Percentiles rank a stretch among this genome's conserved stretches.
phyloP scores from a whole-genome alignment of 441 rosid species.

The Arabidopsis lyrata region DNA sequence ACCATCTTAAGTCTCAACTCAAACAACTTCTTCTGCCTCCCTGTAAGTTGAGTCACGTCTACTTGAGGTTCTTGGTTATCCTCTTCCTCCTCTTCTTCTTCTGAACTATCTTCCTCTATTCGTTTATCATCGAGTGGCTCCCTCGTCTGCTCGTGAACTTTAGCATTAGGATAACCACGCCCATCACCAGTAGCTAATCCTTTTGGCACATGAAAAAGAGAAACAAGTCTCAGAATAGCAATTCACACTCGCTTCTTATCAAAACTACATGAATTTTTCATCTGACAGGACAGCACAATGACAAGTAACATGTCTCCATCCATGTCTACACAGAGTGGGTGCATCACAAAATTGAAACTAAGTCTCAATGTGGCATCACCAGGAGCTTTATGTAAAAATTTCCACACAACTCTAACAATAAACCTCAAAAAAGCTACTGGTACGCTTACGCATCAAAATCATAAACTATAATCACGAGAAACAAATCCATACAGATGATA shows the following conservation, averaged over 20 bases:
- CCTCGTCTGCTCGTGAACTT: constrained; percentile 43
- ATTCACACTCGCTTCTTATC: background rate
- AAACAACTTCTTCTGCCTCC: constrained; percentile 79
- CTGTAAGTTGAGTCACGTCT: constrained; percentile 75
- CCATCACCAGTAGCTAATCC: constrained; percentile 50
- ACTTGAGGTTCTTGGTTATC: constrained; percentile 52
- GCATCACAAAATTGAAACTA: background rate
- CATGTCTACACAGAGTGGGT: background rate
- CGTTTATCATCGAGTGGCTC: constrained; percentile 45
- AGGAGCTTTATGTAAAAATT: too few relatives aligned
- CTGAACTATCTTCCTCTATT: constrained; percentile 46
- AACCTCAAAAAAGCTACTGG: too few relatives aligned
- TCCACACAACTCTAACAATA: too few relatives aligned
- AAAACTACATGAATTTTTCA: background rate
- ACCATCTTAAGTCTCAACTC: constrained; percentile 95
- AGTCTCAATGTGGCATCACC: background rate
- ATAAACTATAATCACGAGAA: too few relatives aligned
- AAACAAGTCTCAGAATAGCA: constrained; percentile 1
- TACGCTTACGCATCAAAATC: too few relatives aligned
- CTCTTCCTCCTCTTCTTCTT: constrained; percentile 50
- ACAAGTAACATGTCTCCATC: background rate
- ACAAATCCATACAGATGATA: too few relatives aligned
- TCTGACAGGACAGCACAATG: background rate
- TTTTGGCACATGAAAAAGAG: constrained; percentile 24
- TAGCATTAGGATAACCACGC: constrained; percentile 31